Evolutionary conservation across 305 asterid species (phyloP).

Genomic region (Fraxinus platypoda): DNA sequence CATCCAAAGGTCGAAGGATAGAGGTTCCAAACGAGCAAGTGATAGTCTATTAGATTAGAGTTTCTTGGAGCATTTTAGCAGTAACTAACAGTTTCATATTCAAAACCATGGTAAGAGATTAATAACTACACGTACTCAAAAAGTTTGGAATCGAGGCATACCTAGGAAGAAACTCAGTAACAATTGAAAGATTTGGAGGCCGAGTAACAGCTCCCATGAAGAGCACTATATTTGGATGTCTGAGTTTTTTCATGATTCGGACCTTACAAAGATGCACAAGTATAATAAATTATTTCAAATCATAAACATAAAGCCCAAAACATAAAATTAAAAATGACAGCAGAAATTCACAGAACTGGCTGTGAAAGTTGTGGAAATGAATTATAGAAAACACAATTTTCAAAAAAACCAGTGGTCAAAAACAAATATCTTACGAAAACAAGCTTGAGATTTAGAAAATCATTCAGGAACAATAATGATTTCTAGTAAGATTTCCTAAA

Average conservation of each 20-base stretch:
- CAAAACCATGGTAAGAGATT: not conserved
- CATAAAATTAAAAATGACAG: not conserved
- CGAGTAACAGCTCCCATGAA: slow-evolving; percentile 99
- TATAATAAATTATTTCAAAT: slow-evolving; percentile 26
- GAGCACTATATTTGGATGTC: slow-evolving; percentile 94
- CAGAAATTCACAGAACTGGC: slow-evolving; percentile 8
- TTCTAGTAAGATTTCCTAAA: not conserved
- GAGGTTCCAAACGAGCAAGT: not conserved
- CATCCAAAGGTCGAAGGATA: not conserved
- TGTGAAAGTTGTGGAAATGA: slow-evolving; percentile 16
- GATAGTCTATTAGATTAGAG: not conserved
- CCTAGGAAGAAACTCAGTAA: slow-evolving; percentile 98
- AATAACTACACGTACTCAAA: not conserved
- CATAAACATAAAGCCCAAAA: slow-evolving; percentile 17
- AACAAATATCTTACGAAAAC: not conserved
- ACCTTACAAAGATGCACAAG: slow-evolving; percentile 54
- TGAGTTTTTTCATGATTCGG: slow-evolving; percentile 78
- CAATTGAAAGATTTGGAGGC: slow-evolving; percentile 91
- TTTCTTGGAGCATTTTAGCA: not conserved
- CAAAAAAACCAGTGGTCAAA: not conserved
- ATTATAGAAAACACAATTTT: not conserved
- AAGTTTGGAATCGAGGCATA: slow-evolving; percentile 31
- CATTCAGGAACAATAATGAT: not conserved
- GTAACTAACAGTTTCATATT: not conserved
- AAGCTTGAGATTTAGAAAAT: not conserved